Conservation (phyloP, 305 asterid genomes). For the Fraxinus velutina region DNA sequence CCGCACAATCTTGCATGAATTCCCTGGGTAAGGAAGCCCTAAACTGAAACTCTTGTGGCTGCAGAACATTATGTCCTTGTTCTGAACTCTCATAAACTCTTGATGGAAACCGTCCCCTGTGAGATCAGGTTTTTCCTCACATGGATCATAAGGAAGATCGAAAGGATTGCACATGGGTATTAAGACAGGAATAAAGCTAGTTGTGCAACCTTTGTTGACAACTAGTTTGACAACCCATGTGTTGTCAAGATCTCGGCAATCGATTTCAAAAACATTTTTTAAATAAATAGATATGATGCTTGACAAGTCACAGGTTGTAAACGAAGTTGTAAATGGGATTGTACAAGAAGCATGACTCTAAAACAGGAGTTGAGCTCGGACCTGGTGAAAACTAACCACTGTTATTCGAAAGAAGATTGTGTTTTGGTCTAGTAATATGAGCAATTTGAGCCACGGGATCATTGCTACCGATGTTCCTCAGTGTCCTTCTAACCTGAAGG, state of each 20-base stretch:
- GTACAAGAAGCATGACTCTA: too few relatives aligned
- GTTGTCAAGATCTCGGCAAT: too few relatives aligned
- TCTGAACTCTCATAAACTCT: slow-evolving; percentile 47
- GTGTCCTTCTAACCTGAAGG: slow-evolving; percentile 44
- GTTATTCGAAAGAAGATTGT: slow-evolving; percentile 12
- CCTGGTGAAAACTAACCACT: slow-evolving; percentile 37
- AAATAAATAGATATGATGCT: too few relatives aligned
- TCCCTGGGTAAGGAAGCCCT: slow-evolving; percentile 35
- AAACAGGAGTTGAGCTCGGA: slow-evolving; percentile 76
- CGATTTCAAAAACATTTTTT: too few relatives aligned
- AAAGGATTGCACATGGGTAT: slow-evolving; percentile 69
- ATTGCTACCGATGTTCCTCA: slow-evolving; percentile 39
- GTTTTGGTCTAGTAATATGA: slow-evolving; percentile 44
- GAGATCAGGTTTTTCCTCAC: slow-evolving; percentile 76
- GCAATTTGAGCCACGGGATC: slow-evolving; percentile 28
- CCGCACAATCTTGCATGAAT: slow-evolving; percentile 18
- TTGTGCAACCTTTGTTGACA: too few relatives aligned
- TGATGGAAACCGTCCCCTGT: slow-evolving; percentile 67
- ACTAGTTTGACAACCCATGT: too few relatives aligned
- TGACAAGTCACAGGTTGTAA: too few relatives aligned
- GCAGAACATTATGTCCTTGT: slow-evolving; percentile 45
- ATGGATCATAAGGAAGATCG: slow-evolving; percentile 86
- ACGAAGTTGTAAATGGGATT: too few relatives aligned
- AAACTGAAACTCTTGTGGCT: slow-evolving; percentile 62
- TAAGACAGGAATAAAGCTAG: slow-evolving; percentile 33